Percentiles rank a stretch among this genome's conserved stretches.
These are phyloP conservation scores for Aspergillus egyptiacus DNA, from an alignment of 495 filamentous ascomycete species.

Conservation along the genomic window DNA sequence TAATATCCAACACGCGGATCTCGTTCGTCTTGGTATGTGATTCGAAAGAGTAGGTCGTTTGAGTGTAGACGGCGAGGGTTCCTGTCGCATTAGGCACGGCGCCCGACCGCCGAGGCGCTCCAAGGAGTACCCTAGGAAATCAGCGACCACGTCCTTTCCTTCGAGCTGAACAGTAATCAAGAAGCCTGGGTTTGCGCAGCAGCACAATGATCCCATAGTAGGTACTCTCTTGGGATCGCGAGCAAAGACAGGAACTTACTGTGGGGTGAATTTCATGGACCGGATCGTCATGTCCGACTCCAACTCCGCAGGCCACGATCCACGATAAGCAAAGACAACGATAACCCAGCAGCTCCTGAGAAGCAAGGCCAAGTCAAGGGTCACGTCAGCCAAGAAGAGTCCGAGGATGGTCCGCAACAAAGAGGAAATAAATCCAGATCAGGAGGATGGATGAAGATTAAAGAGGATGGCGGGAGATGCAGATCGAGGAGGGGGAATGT, in stretches of 20 bases:
- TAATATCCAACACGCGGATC: slow-evolving; percentile 68
- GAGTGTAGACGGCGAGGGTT: slow-evolving; percentile 63
- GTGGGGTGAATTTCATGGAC: slow-evolving; percentile 66
- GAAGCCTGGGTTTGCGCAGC: no score
- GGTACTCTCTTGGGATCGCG: background rate
- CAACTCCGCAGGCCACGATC: slow-evolving; percentile 11
- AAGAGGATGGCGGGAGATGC: slow-evolving; percentile 8
- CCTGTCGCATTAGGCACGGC: slow-evolving; percentile 70
- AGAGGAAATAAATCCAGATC: background rate
- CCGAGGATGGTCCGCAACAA: background rate
- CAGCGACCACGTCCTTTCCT: slow-evolving; percentile 7
- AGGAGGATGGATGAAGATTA: background rate
- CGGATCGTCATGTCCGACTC: slow-evolving; percentile 53
- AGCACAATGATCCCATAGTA: no score
- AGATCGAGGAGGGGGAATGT: background rate
- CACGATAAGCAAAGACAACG: slow-evolving; percentile 11
- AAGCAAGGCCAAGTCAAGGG: background rate
- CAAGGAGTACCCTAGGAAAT: slow-evolving; percentile 59
- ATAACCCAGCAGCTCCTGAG: slow-evolving; percentile 10
- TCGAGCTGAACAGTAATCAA: no score
- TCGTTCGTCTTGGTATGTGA: slow-evolving; percentile 68
- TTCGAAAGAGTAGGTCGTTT: slow-evolving; percentile 77
- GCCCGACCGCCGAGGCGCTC: slow-evolving; percentile 72
- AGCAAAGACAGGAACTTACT: slow-evolving; percentile 35
- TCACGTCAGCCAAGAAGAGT: background rate